Conservation (phyloP, 306 rosid genomes). For the Alnus glutinosa region DNA sequence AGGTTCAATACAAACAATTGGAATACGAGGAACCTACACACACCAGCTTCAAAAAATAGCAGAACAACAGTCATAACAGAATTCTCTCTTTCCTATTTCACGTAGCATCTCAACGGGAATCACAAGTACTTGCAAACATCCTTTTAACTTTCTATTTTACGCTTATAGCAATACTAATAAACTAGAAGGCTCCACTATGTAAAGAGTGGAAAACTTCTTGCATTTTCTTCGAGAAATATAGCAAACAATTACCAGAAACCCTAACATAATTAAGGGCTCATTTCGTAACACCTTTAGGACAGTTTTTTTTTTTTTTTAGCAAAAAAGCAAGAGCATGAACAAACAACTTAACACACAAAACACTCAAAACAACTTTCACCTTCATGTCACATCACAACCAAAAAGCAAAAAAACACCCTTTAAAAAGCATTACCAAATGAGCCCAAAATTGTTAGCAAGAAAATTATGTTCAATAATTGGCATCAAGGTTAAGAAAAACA, state of each 20-base stretch:
- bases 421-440: too few relatives aligned
- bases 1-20: background rate
- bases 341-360: too few relatives aligned
- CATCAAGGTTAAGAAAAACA: background rate
- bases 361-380: too few relatives aligned
- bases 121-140: background rate
- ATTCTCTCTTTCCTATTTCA: background rate
- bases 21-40: too few relatives aligned
- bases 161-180: background rate
- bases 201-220: background rate
- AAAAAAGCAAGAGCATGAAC: too few relatives aligned
- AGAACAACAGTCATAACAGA: background rate
- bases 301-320: too few relatives aligned
- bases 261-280: background rate
- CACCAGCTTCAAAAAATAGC: background rate
- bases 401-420: too few relatives aligned
- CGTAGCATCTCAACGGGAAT: background rate
- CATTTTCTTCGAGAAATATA: background rate
- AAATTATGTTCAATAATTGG: conserved; percentile 20
- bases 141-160: background rate
- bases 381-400: too few relatives aligned
- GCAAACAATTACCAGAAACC: conserved; percentile 1
- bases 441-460: background rate
- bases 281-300: too few relatives aligned
- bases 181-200: background rate